A percentile compares a stretch with the other conserved stretches of the same genome.
phyloP scores from a whole-genome alignment of 2,329 filamentous ascomycete genomes.

The Pseudogymnoascus sp. region DNA sequence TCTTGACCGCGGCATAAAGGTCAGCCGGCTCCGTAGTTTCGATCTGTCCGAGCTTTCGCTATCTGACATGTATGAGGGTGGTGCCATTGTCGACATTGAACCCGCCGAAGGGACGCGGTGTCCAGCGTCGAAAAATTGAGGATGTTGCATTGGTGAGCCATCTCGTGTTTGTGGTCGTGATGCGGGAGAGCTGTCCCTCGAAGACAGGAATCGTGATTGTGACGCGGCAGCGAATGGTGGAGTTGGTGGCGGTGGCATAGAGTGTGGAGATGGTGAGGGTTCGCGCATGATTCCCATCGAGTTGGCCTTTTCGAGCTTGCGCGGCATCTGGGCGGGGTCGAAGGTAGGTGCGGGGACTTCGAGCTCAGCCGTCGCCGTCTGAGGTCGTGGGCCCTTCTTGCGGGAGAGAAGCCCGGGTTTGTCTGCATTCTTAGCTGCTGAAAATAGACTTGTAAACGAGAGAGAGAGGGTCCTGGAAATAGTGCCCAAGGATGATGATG shows the following conservation, averaged over 20 bases:
- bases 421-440: constrained; percentile 3
- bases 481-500: neutral
- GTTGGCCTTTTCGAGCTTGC: constrained; percentile 9
- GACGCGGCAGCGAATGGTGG: neutral
- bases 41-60: neutral
- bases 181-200: constrained; percentile 2
- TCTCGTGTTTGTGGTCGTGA: constrained; percentile 1
- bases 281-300: neutral
- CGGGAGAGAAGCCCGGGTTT: constrained; percentile 2
- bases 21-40: neutral
- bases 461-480: neutral
- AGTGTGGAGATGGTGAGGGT: neutral
- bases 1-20: constrained; percentile 10
- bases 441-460: constrained; percentile 1
- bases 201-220: neutral
- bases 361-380: neutral
- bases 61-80: neutral
- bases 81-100: neutral
- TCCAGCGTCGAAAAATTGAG: neutral
- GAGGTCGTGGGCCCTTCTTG: constrained; percentile 2
- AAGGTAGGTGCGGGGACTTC: neutral
- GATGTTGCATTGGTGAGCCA: neutral
- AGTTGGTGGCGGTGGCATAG: neutral
- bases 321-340: neutral
- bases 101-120: neutral